Percentiles rank a stretch among this genome's conserved stretches.
Conservation (phyloP, 352 stramenopile genomes). For the Aphanomyces invadans region DNA sequence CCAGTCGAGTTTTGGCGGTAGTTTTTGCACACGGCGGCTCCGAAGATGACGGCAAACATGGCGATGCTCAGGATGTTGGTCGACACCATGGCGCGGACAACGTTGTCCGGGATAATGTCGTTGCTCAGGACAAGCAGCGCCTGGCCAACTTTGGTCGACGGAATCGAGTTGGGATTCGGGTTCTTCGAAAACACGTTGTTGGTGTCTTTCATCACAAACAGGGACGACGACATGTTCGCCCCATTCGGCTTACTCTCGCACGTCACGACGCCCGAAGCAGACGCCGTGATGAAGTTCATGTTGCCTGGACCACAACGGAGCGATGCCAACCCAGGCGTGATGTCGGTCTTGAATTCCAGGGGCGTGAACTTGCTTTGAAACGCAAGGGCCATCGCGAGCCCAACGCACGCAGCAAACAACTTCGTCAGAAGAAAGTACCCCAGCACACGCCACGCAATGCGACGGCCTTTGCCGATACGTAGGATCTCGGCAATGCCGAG, state of each 20-base stretch:
- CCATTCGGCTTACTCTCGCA: constrained; percentile 36
- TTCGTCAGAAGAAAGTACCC: constrained; percentile 30
- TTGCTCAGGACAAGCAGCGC: constrained; percentile 61
- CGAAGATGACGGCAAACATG: constrained; percentile 63
- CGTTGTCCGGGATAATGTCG: constrained; percentile 61
- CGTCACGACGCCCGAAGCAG: constrained; percentile 31
- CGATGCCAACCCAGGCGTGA: constrained; percentile 34
- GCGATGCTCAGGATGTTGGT: constrained; percentile 64
- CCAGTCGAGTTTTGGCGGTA: constrained; percentile 19
- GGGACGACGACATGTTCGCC: constrained; percentile 29
- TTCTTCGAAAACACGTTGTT: constrained; percentile 43
- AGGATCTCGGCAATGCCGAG: constrained; percentile 55
- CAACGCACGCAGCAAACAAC: constrained; percentile 36
- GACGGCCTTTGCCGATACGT: constrained; percentile 44
- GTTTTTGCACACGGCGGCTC: constrained; percentile 54
- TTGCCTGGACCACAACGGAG: constrained; percentile 25
- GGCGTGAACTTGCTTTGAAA: constrained; percentile 32
- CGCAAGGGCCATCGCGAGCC: constrained; percentile 38
- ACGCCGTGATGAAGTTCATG: constrained; percentile 36
- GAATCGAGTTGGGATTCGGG: constrained; percentile 32
- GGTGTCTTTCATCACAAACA: constrained; percentile 11
- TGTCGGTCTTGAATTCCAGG: not conserved
- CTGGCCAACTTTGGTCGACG: constrained; percentile 45
- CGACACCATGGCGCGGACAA: constrained; percentile 51
- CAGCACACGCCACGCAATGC: constrained; percentile 44